Conservation (phyloP, 805 yeast genomes). For the Teunomyces lycoperdinae region DNA sequence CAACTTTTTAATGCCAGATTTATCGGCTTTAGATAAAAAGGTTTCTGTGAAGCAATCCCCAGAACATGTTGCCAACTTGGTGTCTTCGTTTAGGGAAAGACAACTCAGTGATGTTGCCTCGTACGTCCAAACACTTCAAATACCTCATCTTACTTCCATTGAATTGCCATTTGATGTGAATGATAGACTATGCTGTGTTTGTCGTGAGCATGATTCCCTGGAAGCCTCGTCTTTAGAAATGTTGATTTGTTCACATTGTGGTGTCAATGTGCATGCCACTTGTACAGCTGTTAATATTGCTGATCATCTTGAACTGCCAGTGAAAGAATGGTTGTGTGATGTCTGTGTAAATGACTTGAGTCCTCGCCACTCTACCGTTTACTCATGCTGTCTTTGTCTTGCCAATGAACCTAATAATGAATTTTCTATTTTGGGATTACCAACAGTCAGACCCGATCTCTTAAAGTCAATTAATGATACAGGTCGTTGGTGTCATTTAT, state of each 20-base stretch:
- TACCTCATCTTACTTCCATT: conserved; percentile 13
- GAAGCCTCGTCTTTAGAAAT: conserved; percentile 29
- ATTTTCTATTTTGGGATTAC: conserved; percentile 40
- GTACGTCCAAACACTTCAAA: conserved; percentile 14
- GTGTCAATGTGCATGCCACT: conserved; percentile 61
- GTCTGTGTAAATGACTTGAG: conserved; percentile 68
- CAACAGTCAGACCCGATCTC: conserved; percentile 53
- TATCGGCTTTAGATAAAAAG: conserved; percentile 19
- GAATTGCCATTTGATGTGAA: conserved; percentile 20
- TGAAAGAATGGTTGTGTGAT: conserved; percentile 73
- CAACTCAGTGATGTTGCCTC: conserved; percentile 29
- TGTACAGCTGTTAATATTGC: conserved; percentile 56
- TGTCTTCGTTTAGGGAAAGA: conserved; percentile 16
- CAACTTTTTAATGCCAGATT: conserved; percentile 17
- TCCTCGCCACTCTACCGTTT: conserved; percentile 55
- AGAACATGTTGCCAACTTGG: conserved; percentile 12
- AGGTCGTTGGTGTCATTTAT: conserved; percentile 75
- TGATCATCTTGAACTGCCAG: conserved; percentile 21
- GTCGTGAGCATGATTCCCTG: conserved; percentile 40
- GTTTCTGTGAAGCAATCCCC: conserved; percentile 13
- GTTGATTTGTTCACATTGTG: conserved; percentile 62
- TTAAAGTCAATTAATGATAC: conserved; percentile 59
- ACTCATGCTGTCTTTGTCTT: conserved; percentile 66
- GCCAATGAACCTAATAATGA: conserved; percentile 51
- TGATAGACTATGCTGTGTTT: conserved; percentile 54